Conservation (phyloP, 2,329 filamentous ascomycete species). For the Curvularia eragrostidis region DNA sequence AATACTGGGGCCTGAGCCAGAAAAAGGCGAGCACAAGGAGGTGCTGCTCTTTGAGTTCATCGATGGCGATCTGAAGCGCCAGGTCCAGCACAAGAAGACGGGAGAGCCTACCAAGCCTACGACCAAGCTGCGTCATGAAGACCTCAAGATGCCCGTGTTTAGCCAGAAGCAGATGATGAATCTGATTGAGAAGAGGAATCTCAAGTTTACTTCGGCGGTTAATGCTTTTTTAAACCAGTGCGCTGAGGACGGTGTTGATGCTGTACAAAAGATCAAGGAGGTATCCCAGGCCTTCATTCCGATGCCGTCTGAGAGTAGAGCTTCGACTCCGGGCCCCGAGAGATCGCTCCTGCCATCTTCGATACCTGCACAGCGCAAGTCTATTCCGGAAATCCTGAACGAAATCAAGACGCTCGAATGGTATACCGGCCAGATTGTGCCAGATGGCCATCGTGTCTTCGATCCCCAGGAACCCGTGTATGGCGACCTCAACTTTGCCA, state of each 20-base stretch:
- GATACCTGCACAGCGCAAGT: slow-evolving; percentile 81
- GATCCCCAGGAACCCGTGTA: slow-evolving; percentile 82
- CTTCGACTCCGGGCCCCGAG: slow-evolving; percentile 52
- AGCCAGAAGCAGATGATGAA: slow-evolving; percentile 90
- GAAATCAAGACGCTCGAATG: slow-evolving; percentile 83
- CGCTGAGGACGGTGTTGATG: slow-evolving; percentile 67
- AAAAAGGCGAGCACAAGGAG: slow-evolving; percentile 61
- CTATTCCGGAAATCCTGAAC: slow-evolving; percentile 81
- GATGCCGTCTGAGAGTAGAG: slow-evolving; percentile 57
- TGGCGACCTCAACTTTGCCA: slow-evolving; percentile 81
- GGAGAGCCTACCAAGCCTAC: slow-evolving; percentile 73
- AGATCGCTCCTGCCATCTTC: slow-evolving; percentile 64
- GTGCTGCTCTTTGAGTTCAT: slow-evolving; percentile 91
- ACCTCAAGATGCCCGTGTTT: slow-evolving; percentile 89
- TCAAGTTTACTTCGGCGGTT: slow-evolving; percentile 79
- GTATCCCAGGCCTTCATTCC: slow-evolving; percentile 70
- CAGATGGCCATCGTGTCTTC: slow-evolving; percentile 89
- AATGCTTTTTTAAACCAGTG: slow-evolving; percentile 80
- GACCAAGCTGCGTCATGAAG: slow-evolving; percentile 74
- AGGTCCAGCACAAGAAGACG: slow-evolving; percentile 74
- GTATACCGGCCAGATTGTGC: slow-evolving; percentile 93
- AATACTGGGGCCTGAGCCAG: slow-evolving; percentile 46
- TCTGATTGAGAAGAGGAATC: slow-evolving; percentile 88
- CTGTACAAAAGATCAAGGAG: slow-evolving; percentile 68
- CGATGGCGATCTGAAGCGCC: slow-evolving; percentile 86